These are phyloP conservation scores for Arthrobotrys pseudoclavata DNA, from an alignment of 2,329 filamentous ascomycete genomes.

Conservation along the genomic window DNA sequence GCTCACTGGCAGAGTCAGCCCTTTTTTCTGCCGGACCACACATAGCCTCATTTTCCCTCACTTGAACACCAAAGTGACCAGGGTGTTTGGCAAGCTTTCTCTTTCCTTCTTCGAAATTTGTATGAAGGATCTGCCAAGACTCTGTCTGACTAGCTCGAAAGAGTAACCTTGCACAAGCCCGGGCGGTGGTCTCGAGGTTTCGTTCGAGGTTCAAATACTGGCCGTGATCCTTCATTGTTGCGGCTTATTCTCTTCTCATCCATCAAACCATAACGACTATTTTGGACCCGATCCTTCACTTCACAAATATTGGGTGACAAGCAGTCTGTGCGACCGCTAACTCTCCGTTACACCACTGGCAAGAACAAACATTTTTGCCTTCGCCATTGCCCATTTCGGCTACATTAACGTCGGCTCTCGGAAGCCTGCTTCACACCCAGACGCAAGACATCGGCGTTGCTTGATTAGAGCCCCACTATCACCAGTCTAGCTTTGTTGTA, in stretches of 20 bases:
- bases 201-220: slow-evolving; percentile 46
- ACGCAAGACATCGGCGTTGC: neutral
- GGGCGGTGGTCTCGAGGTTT: neutral
- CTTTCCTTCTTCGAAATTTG: slow-evolving; percentile 26
- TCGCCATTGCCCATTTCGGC: slow-evolving; percentile 16
- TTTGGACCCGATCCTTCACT: slow-evolving; percentile 16
- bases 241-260: slow-evolving; percentile 2
- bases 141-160: slow-evolving; percentile 25
- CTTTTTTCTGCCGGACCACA: slow-evolving; percentile 30
- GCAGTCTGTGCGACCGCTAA: slow-evolving; percentile 8
- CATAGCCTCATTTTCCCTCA: slow-evolving; percentile 16
- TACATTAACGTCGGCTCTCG: slow-evolving; percentile 22
- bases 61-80: slow-evolving; percentile 17
- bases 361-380: neutral
- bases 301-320: neutral
- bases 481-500: neutral
- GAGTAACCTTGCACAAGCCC: slow-evolving; percentile 22
- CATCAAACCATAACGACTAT: neutral
- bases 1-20: slow-evolving; percentile 43
- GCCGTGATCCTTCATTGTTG: slow-evolving; percentile 57
- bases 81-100: slow-evolving; percentile 33
- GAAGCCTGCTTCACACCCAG: neutral
- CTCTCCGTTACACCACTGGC: neutral
- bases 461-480: neutral
- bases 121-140: slow-evolving; percentile 60